A percentile compares a stretch with the other conserved stretches of the same genome.
These are phyloP conservation scores for Starmerella bombicola DNA, from an alignment of 805 yeast genomes.

Conservation along the genomic window DNA sequence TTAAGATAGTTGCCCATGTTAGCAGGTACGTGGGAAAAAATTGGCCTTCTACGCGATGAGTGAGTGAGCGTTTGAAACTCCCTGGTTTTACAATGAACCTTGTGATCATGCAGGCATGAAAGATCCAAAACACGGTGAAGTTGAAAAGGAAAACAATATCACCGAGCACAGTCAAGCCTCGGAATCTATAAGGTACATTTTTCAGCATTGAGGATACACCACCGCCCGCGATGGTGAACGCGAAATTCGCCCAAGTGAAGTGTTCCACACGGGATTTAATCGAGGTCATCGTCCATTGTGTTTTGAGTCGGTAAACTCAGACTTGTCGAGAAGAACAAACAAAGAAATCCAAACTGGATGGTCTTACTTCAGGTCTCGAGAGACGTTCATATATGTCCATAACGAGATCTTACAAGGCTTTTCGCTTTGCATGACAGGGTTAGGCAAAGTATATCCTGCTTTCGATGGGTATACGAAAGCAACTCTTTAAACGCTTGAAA, in stretches of 20 bases:
- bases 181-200: background rate
- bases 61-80: background rate
- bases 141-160: constrained; percentile 1
- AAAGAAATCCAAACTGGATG: no score
- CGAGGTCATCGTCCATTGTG: no score
- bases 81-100: background rate
- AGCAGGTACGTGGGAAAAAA: constrained; percentile 2
- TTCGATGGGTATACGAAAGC: no score
- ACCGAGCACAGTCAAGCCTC: background rate
- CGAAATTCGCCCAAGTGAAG: constrained; percentile 6
- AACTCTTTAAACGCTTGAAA: no score
- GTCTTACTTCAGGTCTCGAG: no score
- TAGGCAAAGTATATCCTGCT: no score
- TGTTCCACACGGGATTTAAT: background rate
- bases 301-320: no score
- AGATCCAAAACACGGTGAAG: background rate
- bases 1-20: constrained; percentile 4
- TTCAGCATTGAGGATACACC: constrained; percentile 2
- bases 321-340: no score
- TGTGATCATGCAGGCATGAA: background rate
- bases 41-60: background rate
- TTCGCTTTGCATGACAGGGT: no score
- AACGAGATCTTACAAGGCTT: no score
- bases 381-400: no score
- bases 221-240: constrained; percentile 3